Base-by-base conservation (phyloP, 1,284 basidiomycete species). In the Sporisorium reilianum region DNA sequence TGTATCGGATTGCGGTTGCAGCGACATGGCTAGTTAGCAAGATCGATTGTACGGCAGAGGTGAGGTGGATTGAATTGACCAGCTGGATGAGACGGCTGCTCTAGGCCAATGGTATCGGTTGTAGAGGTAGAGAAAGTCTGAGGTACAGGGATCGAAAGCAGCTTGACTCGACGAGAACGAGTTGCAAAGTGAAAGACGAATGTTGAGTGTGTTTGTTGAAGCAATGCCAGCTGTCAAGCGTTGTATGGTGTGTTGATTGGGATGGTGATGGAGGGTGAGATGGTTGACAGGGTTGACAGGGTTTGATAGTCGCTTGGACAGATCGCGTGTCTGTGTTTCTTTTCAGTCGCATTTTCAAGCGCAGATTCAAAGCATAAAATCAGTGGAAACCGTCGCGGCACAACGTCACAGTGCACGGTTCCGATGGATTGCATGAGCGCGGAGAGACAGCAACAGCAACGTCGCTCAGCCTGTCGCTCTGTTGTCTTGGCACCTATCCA, bases 351-450 rank as follows among this genome's bases (percentile, higher is more conserved):
- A 18, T n/a, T 40, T 26, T 23, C 36, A 36, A n/a, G n/a, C n/a
- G n/a, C n/a, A n/a, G n/a, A n/a, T n/a, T n/a, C n/a, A n/a, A n/a
- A n/a, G n/a, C n/a, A n/a, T n/a, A n/a, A n/a, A n/a, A n/a, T n/a
- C n/a, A n/a, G n/a, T n/a, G n/a, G n/a, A n/a, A n/a, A n/a, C n/a
- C n/a, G n/a, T n/a, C 14, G 6, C 30, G 20, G 12, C 30, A n/a
- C 36, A 41, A 53, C 64, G 50, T 62, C 58, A 67, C 64, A 54
- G 55, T 49, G 59, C 64, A 54, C 55, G 50, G 49, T 50, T 48
- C 50, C 59, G 59, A 57, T 67, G 36, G 45, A 28, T 26, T 56
- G 57, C 64, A 52, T 55, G 30, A 38, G 9, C 11, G 1, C n/a
- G 16, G 2, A 22, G 18, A 25, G 1, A 28, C n/a, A 25, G 54